A percentile compares a stretch with the other conserved stretches of the same genome.
phyloP scores from a whole-genome alignment of 1,284 basidiomycete species.

The Leccinum pachyderme region DNA sequence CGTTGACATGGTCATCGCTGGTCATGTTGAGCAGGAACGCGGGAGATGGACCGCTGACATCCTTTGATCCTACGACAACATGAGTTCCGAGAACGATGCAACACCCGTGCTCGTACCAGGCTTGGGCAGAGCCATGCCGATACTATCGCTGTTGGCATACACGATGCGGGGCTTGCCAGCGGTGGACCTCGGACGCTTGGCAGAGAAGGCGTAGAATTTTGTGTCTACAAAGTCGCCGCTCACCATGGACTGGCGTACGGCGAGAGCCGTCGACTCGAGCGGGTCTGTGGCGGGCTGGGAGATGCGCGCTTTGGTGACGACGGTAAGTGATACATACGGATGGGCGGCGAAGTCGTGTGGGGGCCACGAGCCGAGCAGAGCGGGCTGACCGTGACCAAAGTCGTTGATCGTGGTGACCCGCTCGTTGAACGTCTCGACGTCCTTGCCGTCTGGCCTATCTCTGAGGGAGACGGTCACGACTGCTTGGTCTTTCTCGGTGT shows the following conservation, averaged over 20 bases:
- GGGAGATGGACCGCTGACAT: constrained; percentile 3
- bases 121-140: constrained; percentile 18
- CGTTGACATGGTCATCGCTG: constrained; percentile 17
- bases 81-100: background rate
- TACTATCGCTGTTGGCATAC: constrained; percentile 23
- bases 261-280: constrained; percentile 18
- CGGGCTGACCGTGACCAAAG: constrained; percentile 28
- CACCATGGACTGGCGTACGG: constrained; percentile 26
- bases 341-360: constrained; percentile 9
- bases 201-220: constrained; percentile 31
- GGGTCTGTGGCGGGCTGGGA: constrained; percentile 14
- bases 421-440: constrained; percentile 8
- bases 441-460: background rate
- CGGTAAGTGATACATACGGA: constrained; percentile 25
- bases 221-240: constrained; percentile 29
- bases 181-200: constrained; percentile 7
- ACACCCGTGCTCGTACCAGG: constrained; percentile 7
- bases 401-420: constrained; percentile 19
- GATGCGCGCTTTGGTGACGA: constrained; percentile 18
- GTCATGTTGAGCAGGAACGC: constrained; percentile 26
- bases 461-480: constrained; percentile 13
- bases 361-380: constrained; percentile 27
- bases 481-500: constrained; percentile 24
- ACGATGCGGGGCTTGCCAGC: constrained; percentile 24
- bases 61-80: constrained; percentile 9